These are phyloP conservation scores for Moringa oleifera DNA, from an alignment of 345 rosid genomes.

Conservation along the genomic window DNA sequence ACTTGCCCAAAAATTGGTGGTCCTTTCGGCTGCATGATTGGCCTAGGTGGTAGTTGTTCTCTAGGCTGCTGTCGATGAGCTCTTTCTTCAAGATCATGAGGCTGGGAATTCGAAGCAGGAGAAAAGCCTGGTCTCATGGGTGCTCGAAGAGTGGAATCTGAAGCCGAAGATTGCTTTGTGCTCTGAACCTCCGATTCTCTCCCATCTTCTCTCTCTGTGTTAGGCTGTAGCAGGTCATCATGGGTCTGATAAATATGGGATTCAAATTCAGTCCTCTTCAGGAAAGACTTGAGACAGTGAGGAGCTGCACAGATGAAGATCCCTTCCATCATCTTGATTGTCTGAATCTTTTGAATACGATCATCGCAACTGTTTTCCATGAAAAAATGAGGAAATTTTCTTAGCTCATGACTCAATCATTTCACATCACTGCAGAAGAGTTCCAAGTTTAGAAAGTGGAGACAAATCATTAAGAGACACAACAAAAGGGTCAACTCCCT, in stretches of 20 bases:
- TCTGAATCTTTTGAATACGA: slow-evolving; percentile 90
- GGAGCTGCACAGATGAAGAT: slow-evolving; percentile 98
- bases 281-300: slow-evolving; percentile 88
- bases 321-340: slow-evolving; percentile 97
- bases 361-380: slow-evolving; percentile 73
- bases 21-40: slow-evolving; percentile 43
- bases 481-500: background rate
- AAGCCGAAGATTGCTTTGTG: slow-evolving; percentile 58
- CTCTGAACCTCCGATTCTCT: slow-evolving; percentile 70
- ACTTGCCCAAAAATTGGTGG: slow-evolving; percentile 47
- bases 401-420: slow-evolving; percentile 5
- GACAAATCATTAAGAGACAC: background rate
- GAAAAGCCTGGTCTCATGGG: slow-evolving; percentile 45
- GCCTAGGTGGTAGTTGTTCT: slow-evolving; percentile 56
- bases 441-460: background rate
- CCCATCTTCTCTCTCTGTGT: slow-evolving; percentile 62
- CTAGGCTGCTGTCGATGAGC: slow-evolving; percentile 41
- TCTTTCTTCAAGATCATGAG: slow-evolving; percentile 53
- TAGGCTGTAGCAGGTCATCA: slow-evolving; percentile 56
- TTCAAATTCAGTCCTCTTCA: slow-evolving; percentile 76
- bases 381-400: background rate
- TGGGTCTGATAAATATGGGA: slow-evolving; percentile 69
- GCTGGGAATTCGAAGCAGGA: slow-evolving; percentile 52
- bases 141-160: slow-evolving; percentile 65
- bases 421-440: background rate